phyloP scores from a whole-genome alignment of 176 grass and related monocot species.

The Bolboschoenus planiculmis region DNA sequence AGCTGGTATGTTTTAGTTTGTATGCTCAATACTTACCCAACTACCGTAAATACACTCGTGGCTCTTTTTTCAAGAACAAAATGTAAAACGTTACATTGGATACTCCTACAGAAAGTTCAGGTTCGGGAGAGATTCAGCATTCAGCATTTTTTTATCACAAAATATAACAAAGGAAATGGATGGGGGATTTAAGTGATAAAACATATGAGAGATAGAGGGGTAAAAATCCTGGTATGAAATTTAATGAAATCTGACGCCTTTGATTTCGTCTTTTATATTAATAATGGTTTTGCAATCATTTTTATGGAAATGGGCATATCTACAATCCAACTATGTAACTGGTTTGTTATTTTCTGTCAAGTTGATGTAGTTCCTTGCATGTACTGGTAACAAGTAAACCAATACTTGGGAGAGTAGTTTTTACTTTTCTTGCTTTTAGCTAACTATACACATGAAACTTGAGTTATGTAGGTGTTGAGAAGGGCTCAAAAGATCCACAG shows the following conservation, averaged over 20 bases:
- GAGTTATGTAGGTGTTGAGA: constrained; percentile 51
- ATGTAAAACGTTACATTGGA: background rate
- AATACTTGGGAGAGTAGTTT: background rate
- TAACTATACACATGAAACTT: constrained; percentile 17
- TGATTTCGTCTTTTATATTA: background rate
- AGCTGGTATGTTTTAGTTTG: constrained; percentile 46
- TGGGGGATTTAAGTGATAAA: background rate
- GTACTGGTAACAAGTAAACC: background rate
- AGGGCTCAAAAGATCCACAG: constrained; percentile 68
- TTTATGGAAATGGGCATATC: background rate
- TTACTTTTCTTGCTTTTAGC: background rate
- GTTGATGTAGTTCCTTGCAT: background rate
- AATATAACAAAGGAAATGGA: background rate
- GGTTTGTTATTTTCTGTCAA: background rate
- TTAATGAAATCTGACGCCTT: background rate
- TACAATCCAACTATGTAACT: background rate
- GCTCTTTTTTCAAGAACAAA: background rate
- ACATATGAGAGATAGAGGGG: background rate
- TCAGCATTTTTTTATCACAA: background rate
- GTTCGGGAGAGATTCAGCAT: background rate
- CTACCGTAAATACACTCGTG: background rate
- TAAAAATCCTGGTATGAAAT: background rate
- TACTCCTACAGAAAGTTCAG: background rate
- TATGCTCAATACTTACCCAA: background rate
- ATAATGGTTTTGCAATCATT: background rate